Percentiles rank a stretch among this genome's conserved stretches.
phyloP scores from a whole-genome alignment of 768 basidiomycete species.

The Epithele typhae region DNA sequence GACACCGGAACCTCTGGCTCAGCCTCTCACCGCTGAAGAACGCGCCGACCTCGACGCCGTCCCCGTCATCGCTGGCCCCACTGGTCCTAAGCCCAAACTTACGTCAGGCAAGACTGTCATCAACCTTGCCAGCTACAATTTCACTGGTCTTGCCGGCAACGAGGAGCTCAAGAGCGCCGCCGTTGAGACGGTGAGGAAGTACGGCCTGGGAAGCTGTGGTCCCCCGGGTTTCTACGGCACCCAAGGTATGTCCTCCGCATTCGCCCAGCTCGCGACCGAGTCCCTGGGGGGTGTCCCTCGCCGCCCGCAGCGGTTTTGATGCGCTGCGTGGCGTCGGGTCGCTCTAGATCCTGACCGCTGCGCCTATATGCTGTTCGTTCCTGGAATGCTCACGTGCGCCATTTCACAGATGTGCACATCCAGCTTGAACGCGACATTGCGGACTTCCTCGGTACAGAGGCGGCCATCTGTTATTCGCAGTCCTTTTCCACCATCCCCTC shows the following conservation, averaged over 20 bases:
- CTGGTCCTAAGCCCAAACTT: constrained; percentile 81
- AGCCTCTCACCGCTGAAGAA: constrained; percentile 55
- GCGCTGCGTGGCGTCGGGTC: too few relatives aligned
- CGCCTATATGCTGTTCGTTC: not conserved
- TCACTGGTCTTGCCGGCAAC: constrained; percentile 84
- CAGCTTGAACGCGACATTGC: constrained; percentile 86
- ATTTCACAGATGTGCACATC: constrained; percentile 80
- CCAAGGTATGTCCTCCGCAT: constrained; percentile 58
- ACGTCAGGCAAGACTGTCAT: constrained; percentile 69
- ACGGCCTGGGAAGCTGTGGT: constrained; percentile 93
- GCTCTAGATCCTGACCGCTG: too few relatives aligned
- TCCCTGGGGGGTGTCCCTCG: too few relatives aligned
- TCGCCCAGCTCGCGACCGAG: not conserved
- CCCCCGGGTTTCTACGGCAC: constrained; percentile 98
- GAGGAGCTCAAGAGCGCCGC: constrained; percentile 84
- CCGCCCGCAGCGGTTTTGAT: too few relatives aligned
- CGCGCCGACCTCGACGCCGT: constrained; percentile 66
- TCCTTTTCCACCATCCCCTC: constrained; percentile 89
- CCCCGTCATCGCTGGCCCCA: constrained; percentile 75
- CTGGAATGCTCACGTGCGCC: too few relatives aligned
- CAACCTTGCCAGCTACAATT: constrained; percentile 91
- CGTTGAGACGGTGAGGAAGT: constrained; percentile 78
- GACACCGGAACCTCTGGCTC: constrained; percentile 79
- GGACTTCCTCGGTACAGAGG: constrained; percentile 84
- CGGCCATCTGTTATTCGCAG: constrained; percentile 90